Base-by-base conservation (phyloP, 768 basidiomycete genomes). In the Mycena vitilis region DNA sequence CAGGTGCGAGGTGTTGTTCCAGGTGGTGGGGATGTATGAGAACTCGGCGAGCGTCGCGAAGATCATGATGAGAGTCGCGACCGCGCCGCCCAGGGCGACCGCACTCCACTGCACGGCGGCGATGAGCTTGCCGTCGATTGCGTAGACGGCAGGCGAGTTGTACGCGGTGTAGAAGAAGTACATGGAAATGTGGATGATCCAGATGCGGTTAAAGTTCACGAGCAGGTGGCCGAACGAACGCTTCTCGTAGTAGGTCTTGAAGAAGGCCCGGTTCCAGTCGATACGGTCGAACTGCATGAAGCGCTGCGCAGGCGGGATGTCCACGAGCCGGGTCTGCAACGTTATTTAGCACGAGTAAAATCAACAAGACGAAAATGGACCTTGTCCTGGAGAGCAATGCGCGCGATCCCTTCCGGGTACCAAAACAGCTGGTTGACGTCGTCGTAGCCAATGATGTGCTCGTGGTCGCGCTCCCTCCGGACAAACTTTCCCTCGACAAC, bases 131-230 rank as follows among this genome's bases (percentile, higher is more conserved):
- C 83, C 83, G 40, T 82, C 80, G 63, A 86, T 80, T 36, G 85
- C 84, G 76, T 99, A 99, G 73, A 98, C 83, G 44, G 87, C 87
- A 0, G 94, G 95, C 22, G 96, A 92, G 81, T 98, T 98, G 84
- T 86, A 98, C 51, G 97, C 85, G 16, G 96, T 99, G 83, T 98
- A 99, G 83, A 91, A 98, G 87, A 93, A 99, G 85, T 91, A 99
- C 76, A 98, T 80, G 40, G 96, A 88, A 65, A 99, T 85, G 82
- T 99, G 98, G 70, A 97, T 92, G 79, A 99, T 95, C 96, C 98
- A 99, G 72, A 99, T 94, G 52, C 97, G 94, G 84, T 99, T 99
- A 84, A 99, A 99, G 86, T 99, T 98, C 87, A 99, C 96, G 69
- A 99, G 87, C 1, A 99, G 86, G 79, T 99, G 98, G 49, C 95